These are phyloP conservation scores for Bryum argenteum DNA, from an alignment of 225 moss, liverwort and hornwort species.

Conservation along the genomic window DNA sequence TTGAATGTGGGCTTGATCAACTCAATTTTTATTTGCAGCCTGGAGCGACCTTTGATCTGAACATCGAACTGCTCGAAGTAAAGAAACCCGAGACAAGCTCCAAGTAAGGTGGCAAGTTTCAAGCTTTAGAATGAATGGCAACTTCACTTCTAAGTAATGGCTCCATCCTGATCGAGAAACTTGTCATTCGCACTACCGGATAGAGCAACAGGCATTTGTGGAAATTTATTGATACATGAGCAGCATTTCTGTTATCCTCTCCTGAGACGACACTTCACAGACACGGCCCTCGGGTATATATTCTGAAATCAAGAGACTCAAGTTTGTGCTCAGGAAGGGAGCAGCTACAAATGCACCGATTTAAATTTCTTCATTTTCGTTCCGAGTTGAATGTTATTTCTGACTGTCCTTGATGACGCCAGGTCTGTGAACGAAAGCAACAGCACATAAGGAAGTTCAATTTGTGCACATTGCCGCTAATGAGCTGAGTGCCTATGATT, in stretches of 20 bases:
- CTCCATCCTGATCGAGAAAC: neutral
- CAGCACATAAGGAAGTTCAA: no score
- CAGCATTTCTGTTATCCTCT: neutral
- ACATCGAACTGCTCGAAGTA: slow-evolving; percentile 60
- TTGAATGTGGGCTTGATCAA: neutral
- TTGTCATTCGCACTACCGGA: slow-evolving; percentile 14
- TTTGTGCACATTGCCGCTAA: no score
- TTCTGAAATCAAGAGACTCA: neutral
- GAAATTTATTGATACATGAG: no score
- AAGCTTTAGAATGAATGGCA: neutral
- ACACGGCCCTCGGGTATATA: neutral
- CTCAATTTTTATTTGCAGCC: slow-evolving; percentile 43
- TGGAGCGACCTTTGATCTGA: slow-evolving; percentile 60
- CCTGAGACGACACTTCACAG: neutral
- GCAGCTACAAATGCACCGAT: no score
- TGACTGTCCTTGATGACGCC: no score
- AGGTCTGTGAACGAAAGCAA: no score
- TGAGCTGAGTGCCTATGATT: no score
- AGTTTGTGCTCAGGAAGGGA: neutral
- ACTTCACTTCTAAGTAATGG: neutral
- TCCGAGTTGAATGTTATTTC: no score
- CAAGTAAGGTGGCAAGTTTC: slow-evolving; percentile 16
- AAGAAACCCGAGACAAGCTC: slow-evolving; percentile 38
- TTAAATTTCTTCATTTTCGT: no score
- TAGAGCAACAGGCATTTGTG: neutral